phyloP scores from a whole-genome alignment of 768 basidiomycete species.

The Podaxis mareebaensis region DNA sequence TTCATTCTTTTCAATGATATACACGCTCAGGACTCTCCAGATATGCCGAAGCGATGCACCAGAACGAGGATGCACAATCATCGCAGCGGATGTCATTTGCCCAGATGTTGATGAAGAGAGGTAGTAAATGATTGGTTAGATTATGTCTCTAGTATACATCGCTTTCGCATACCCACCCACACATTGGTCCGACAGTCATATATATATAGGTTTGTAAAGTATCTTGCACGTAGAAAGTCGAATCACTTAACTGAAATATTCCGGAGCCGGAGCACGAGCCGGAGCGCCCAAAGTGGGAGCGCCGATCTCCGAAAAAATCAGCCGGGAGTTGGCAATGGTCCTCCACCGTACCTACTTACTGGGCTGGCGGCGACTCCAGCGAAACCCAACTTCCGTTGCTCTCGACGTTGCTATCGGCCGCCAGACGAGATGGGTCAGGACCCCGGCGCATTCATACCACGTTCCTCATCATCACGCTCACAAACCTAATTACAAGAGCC shows the following conservation, averaged over 20 bases:
- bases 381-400: background rate
- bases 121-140: constrained; percentile 28
- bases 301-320: constrained; percentile 9
- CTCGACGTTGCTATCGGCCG: background rate
- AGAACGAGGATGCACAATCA: constrained; percentile 69
- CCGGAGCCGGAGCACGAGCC: background rate
- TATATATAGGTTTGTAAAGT: background rate
- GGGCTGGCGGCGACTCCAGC: constrained; percentile 12
- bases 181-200: background rate
- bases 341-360: constrained; percentile 7
- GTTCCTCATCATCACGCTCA: background rate
- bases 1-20: constrained; percentile 6
- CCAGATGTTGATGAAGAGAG: constrained; percentile 43
- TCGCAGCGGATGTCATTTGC: constrained; percentile 61
- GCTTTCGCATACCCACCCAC: background rate
- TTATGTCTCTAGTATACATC: constrained; percentile 5
- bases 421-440: constrained; percentile 15
- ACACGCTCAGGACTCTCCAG: constrained; percentile 25
- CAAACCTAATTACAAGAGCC: background rate
- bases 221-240: background rate
- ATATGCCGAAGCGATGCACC: constrained; percentile 78
- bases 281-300: background rate
- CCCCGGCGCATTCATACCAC: background rate
- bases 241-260: background rate
- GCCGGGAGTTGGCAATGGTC: constrained; percentile 12